Conservation (phyloP, 1,139 yeast genomes). For the Zygoascus hellenicus region DNA sequence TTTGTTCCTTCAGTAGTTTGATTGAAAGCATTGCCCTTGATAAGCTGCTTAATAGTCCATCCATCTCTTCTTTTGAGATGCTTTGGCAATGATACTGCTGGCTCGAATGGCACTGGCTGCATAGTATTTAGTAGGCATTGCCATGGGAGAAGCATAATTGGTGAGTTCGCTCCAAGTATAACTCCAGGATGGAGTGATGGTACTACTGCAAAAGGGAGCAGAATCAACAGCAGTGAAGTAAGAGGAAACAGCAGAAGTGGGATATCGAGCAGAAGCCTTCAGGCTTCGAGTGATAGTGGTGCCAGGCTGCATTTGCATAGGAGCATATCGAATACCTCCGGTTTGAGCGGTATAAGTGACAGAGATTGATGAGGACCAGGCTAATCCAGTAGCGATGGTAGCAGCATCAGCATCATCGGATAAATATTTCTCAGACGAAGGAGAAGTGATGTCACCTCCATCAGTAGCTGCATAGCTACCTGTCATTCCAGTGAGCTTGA, state of each 20-base stretch:
- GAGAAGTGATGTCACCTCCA: conserved; percentile 40
- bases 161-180: conserved; percentile 58
- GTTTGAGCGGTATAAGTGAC: conserved; percentile 72
- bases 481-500: conserved; percentile 60
- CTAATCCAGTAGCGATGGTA: conserved; percentile 22
- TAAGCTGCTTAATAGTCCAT: conserved; percentile 2
- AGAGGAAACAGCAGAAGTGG: conserved; percentile 58
- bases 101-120: conserved; percentile 24
- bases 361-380: conserved; percentile 38
- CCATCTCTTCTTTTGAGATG: conserved; percentile 17
- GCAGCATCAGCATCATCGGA: conserved; percentile 33
- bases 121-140: conserved; percentile 26
- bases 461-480: conserved; percentile 49
- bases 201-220: conserved; percentile 36
- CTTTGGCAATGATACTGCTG: conserved; percentile 15
- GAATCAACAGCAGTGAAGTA: conserved; percentile 42
- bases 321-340: conserved; percentile 71
- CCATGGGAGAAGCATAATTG: conserved; percentile 48
- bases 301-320: conserved; percentile 87
- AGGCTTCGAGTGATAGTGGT: conserved; percentile 46
- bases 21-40: too few relatives aligned
- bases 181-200: conserved; percentile 79
- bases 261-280: conserved; percentile 27
- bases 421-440: conserved; percentile 34
- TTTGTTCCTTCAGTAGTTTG: too few relatives aligned